phyloP scores from a whole-genome alignment of 192 early-diverging fungal genomes.

The Rhizophagus sp. region DNA sequence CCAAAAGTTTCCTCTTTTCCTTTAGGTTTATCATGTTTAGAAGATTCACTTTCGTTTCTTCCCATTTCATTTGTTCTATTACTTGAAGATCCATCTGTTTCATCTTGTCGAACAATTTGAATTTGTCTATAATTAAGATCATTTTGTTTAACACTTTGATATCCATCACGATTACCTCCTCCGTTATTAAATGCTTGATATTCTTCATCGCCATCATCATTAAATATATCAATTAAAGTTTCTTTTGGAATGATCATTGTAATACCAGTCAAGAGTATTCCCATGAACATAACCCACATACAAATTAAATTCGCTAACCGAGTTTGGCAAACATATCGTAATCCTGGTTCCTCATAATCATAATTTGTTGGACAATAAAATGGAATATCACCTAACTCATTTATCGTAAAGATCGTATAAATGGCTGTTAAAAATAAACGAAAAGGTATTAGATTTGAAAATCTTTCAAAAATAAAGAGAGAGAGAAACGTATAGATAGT shows the following conservation, averaged over 20 bases:
- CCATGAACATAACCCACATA: neutral
- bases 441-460: neutral
- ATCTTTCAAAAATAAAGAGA: neutral
- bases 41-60: neutral
- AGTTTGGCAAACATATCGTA: neutral
- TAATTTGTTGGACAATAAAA: slow-evolving; percentile 13
- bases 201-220: neutral
- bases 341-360: neutral
- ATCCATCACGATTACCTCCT: neutral
- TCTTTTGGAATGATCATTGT: neutral
- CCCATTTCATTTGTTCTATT: neutral
- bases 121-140: neutral
- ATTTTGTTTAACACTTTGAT: neutral
- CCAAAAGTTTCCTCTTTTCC: neutral
- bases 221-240: neutral
- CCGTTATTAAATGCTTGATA: neutral
- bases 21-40: neutral
- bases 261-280: neutral
- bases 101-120: neutral
- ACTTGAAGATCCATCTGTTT: neutral
- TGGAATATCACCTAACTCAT: slow-evolving; percentile 7
- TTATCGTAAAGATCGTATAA: neutral
- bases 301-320: slow-evolving; percentile 8
- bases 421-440: neutral
- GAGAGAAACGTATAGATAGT: neutral